Conservation (phyloP, 2,329 filamentous ascomycete species). For the Penicillium sp. region DNA sequence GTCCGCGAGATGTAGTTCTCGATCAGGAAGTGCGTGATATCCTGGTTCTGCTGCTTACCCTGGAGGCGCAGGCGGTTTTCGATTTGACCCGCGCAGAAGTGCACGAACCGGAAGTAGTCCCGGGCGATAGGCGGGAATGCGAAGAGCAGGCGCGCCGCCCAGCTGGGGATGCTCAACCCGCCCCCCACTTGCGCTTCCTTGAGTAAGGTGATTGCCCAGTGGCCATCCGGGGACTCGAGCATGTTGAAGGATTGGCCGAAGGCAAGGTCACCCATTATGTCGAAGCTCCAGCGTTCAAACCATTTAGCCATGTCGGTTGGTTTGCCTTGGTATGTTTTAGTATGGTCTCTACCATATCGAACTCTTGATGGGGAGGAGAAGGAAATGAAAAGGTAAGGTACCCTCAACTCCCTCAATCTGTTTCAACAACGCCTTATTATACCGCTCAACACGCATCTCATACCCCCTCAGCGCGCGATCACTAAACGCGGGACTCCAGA, state of each 20-base stretch:
- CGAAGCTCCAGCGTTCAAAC: conserved; percentile 8
- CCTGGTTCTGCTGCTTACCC: not conserved
- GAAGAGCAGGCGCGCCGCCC: not conserved
- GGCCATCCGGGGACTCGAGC: not conserved
- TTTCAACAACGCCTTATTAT: not conserved
- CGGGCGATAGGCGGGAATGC: not conserved
- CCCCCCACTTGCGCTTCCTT: not conserved
- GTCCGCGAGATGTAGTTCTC: not conserved
- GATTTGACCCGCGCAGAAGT: not conserved
- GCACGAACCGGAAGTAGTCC: not conserved
- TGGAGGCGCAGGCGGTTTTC: not conserved
- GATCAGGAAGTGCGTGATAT: not conserved
- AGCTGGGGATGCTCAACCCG: not conserved
- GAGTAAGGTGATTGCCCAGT: not conserved
- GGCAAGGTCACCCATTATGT: conserved; percentile 13
- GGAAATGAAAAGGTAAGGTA: not conserved
- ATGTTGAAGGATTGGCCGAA: conserved; percentile 16
- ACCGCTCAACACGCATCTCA: conserved; percentile 16
- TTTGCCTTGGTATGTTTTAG: not conserved
- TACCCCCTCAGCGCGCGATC: conserved; percentile 5
- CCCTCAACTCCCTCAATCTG: not conserved
- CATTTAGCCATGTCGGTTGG: conserved; percentile 1
- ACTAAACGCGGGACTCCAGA: conserved; percentile 8
- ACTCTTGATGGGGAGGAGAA: too few relatives aligned
- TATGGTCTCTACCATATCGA: too few relatives aligned